Evolutionary conservation across 2,329 filamentous ascomycete species (phyloP), one percentile per base, ranked within the genome.

Genomic region (Trichoderma hamatum): DNA sequence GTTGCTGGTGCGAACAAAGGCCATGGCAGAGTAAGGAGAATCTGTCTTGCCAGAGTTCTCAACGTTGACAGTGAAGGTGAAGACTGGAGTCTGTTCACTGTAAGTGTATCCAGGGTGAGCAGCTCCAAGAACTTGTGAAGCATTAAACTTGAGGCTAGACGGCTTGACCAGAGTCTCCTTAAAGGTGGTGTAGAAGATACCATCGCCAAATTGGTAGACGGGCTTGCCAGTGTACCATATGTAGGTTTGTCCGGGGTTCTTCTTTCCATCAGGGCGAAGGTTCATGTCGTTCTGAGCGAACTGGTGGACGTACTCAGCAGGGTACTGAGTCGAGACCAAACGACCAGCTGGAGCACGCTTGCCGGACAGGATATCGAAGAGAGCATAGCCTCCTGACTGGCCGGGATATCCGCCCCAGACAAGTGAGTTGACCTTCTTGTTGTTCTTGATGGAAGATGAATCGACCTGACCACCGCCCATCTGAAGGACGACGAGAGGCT

Each of bases 321-420:
- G 85, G 72, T 89, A 89, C 74, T 86, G 82, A 1, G 86, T 88
- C 0, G 83, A 76, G 0, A 85, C 83, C 5, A 88, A 73, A 39
- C 86, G 78, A 3, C 84, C 87, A 5, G 85, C 86, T 1, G 84
- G 84, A 0, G 84, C 80, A 2, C 75, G 76, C 7, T 78, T 78
- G 2, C 87, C 87, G 11, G 80, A 83, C 39, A 89, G 71, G 64
- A 88, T 79, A 69, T 87, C 81, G 63, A 87, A 76, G 21, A 88
- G 74, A 0, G 86, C 87, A 7, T 78, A 75, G 3, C 87, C 87
- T 14, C 87, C 87, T 36, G 84, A 83, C 76, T 89, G 86, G 3
- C 87, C 86, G 0, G 87, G 86, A 68, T 87, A 89, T 0, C 86
- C 86, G 0, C 79, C 84, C 86, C 86, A 89, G 0, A 89, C 72